Evolutionary conservation across 2,329 filamentous ascomycete genomes (phyloP).

Genomic region (Shiraia sp.): DNA sequence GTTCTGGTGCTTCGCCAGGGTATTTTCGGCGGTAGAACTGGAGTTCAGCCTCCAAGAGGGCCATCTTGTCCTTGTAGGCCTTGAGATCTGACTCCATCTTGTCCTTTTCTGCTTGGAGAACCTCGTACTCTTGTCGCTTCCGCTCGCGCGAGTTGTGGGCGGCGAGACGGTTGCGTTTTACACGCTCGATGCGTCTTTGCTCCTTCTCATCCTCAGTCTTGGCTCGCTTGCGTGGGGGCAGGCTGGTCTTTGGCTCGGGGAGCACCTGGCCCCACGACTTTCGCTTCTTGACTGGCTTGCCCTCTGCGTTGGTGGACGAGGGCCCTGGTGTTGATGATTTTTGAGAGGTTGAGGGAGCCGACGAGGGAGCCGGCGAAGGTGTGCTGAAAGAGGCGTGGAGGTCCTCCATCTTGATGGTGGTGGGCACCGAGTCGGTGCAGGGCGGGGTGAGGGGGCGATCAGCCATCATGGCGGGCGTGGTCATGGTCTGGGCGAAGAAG

Average conservation of each 20-base stretch:
- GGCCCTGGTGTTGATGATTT: slow-evolving; percentile 23
- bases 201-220: slow-evolving; percentile 99
- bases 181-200: slow-evolving; percentile 93
- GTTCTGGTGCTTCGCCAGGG: slow-evolving; percentile 31
- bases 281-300: slow-evolving; percentile 81
- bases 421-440: slow-evolving; percentile 25
- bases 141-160: slow-evolving; percentile 96
- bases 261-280: slow-evolving; percentile 99
- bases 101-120: slow-evolving; percentile 68
- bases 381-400: slow-evolving; percentile 35
- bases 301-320: slow-evolving; percentile 21
- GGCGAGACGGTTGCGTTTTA: slow-evolving; percentile 92
- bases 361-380: slow-evolving; percentile 24
- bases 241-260: slow-evolving; percentile 93
- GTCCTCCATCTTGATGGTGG: slow-evolving; percentile 50
- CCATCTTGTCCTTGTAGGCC: slow-evolving; percentile 54
- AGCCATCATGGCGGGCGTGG: slow-evolving; percentile 28
- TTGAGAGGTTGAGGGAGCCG: slow-evolving; percentile 19
- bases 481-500: slow-evolving; percentile 27
- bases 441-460: slow-evolving; percentile 27
- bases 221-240: slow-evolving; percentile 93
- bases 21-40: slow-evolving; percentile 39
- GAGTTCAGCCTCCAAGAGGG: slow-evolving; percentile 56
- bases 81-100: slow-evolving; percentile 67
- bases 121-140: slow-evolving; percentile 88